Evolutionary conservation across 495 filamentous ascomycete genomes (phyloP), one percentile per base, ranked within the genome.

Genomic region (Podospora pseudoanserina): DNA sequence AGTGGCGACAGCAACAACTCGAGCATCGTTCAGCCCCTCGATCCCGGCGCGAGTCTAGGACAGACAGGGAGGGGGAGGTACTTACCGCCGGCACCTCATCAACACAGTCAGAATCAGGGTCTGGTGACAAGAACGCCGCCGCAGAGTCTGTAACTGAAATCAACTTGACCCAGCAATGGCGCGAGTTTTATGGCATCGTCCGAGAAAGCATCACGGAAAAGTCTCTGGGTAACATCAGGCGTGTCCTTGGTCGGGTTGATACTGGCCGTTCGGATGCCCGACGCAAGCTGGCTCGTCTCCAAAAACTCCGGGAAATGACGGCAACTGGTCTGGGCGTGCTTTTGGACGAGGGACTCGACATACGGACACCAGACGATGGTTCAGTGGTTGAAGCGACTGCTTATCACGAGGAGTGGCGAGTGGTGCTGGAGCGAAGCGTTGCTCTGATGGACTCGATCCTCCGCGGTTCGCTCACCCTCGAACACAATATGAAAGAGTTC

Each of bases 251-350:
- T 5, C 92, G 92, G 4, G 83, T 97, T 64, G 86, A 89, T 28
- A 74, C 88, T 5, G 88, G 86, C 62, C 86, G 91, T 32, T 80
- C 88, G 16, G 89, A 97, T 69, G 89, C 91, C 9, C 82, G 86
- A 19, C 77, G 79, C 64, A 97, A 94, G 73, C 88, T 86, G 76
- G 79, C 82, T n/a, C 78, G 77, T 15, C 83, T 99, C 44, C 85
- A 84, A 68, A 82, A 82, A 60, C 81, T 93, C 54, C 86, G 90
- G 55, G 87, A 92, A 73, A 85, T 92, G 75, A 91, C 90, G 66
- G 92, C 94, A n/a, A 91, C 89, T 73, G 92, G 91, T 15, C 80
- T 98, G 4, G 95, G 95, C 3, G 85, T 97, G 13, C 83, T 98
- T 3, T 87, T 97, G 74, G 91, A 92, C 62, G 89, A 94, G 71